phyloP scores from a whole-genome alignment of 2,329 filamentous ascomycete genomes.

The Nothophaeocryptopus gaeumannii region DNA sequence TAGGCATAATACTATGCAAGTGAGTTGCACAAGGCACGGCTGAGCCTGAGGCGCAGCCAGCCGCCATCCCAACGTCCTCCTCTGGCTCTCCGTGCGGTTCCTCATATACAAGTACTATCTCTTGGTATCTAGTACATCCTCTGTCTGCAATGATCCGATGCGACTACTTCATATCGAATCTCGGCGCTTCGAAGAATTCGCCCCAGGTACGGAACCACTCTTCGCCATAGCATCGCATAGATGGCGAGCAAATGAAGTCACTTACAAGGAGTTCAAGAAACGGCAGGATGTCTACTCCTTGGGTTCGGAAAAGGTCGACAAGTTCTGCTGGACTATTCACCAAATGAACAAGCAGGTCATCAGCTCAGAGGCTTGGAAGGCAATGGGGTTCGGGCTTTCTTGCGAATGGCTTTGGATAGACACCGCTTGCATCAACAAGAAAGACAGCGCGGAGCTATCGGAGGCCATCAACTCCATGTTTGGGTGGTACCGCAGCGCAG shows the following conservation, averaged over 20 bases:
- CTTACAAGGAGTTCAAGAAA: slow-evolving; percentile 11
- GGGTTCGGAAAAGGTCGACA: slow-evolving; percentile 10
- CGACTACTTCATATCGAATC: too few relatives aligned
- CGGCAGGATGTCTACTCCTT: background rate
- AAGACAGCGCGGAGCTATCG: slow-evolving; percentile 17
- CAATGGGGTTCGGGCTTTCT: background rate
- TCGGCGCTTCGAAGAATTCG: too few relatives aligned
- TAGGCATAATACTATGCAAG: too few relatives aligned
- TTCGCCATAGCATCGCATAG: slow-evolving; percentile 6
- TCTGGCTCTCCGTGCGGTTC: too few relatives aligned
- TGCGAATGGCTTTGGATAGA: slow-evolving; percentile 22
- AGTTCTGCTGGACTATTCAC: background rate
- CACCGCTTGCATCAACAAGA: slow-evolving; percentile 25
- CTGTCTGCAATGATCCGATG: too few relatives aligned
- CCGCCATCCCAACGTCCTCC: too few relatives aligned
- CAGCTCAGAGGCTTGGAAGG: background rate
- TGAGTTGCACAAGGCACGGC: too few relatives aligned
- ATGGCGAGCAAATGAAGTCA: slow-evolving; percentile 3
- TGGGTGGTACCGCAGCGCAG: slow-evolving; percentile 18
- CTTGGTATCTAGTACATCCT: too few relatives aligned
- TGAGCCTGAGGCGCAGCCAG: too few relatives aligned
- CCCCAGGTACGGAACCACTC: background rate
- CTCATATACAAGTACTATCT: too few relatives aligned
- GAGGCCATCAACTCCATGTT: slow-evolving; percentile 28
- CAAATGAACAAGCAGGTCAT: background rate